Conservation (phyloP, 75 land plant species). For the Pinus taeda region DNA sequence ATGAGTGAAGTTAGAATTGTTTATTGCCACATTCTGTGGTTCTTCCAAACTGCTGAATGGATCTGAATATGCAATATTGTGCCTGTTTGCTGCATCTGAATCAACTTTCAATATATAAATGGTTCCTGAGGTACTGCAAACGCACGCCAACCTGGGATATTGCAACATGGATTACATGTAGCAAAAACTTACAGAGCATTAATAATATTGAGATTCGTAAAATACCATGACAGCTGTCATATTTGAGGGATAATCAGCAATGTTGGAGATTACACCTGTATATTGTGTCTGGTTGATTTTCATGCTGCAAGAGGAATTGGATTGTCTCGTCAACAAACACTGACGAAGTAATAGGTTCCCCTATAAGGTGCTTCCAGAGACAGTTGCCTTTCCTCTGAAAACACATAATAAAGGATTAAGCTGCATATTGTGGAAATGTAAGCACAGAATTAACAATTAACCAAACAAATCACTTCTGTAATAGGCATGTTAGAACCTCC, state of each 20-base stretch:
- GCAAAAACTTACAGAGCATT: not conserved
- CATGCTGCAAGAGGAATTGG: constrained; percentile 23
- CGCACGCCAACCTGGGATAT: constrained; percentile 53
- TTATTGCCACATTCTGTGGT: not conserved
- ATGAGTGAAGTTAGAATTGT: not conserved
- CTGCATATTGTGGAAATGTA: not conserved
- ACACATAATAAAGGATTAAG: not conserved
- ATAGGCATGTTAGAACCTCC: not conserved
- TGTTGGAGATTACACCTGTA: constrained; percentile 10
- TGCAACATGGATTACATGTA: not conserved
- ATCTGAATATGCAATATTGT: not conserved
- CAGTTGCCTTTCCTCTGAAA: constrained; percentile 49
- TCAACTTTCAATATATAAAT: constrained; percentile 42
- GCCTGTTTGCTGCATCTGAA: not conserved
- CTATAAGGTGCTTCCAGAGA: constrained; percentile 60
- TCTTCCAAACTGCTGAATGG: not conserved
- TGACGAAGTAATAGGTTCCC: constrained; percentile 73
- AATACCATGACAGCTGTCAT: not conserved
- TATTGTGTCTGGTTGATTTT: constrained; percentile 14
- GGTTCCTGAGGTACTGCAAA: constrained; percentile 60
- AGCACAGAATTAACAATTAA: not conserved
- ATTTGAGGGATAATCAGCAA: not conserved
- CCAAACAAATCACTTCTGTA: not conserved
- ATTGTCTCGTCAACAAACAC: constrained; percentile 73
- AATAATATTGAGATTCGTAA: not conserved